Evolutionary conservation across 768 basidiomycete species (phyloP), one percentile per base, ranked within the genome.

Genomic region (Russula foetens): DNA sequence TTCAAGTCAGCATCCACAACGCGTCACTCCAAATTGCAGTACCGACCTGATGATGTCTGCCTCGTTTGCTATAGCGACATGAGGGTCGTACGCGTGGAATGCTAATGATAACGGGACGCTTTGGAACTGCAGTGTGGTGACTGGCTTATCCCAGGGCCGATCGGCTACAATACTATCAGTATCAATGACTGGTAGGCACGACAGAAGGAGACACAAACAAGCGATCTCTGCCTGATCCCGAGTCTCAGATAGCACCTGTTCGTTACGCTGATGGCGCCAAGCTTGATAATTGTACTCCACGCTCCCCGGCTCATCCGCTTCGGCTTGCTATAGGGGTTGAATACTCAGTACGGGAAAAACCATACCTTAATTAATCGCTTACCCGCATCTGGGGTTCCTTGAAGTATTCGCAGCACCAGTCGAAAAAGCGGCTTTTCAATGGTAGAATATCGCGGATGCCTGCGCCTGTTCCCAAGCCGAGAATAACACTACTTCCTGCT

Each of bases 301-400:
- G 65, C 92, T 95, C 2, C 97, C 97, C 24, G 96, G 94, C 71
- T 99, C 97, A 69, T 98, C 95, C 2, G 86, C 86, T 70, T 98
- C 96, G 7, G 90, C 84, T 84, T 92, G 89, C 95, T 95, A 67
- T 59, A 45, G 35, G 51, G n/a, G 66, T 60, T 60, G 69, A 60
- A 54, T 47, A 23, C 23, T 35, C n/a, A 26, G 48, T 29, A 44
- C 4, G 46, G 15, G 14, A 17, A 9, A 43, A 2, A 44, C n/a
- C n/a, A 50, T 45, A 50, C 15, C 56, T 49, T 17, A 53, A 60
- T 21, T 28, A 43, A 35, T 15, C 6, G 67, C 84, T 68, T 70
- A 96, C 94, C 79, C 92, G 86, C 96, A 99, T 98, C 72, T 99
- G 97, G 3, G 96, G 93, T 71, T 98, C 95, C 63, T 89, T 93